Percentiles rank a stretch among this genome's conserved stretches.
phyloP scores from a whole-genome alignment of 371 early-diverging fungal species.

The Mucor velutinosus region DNA sequence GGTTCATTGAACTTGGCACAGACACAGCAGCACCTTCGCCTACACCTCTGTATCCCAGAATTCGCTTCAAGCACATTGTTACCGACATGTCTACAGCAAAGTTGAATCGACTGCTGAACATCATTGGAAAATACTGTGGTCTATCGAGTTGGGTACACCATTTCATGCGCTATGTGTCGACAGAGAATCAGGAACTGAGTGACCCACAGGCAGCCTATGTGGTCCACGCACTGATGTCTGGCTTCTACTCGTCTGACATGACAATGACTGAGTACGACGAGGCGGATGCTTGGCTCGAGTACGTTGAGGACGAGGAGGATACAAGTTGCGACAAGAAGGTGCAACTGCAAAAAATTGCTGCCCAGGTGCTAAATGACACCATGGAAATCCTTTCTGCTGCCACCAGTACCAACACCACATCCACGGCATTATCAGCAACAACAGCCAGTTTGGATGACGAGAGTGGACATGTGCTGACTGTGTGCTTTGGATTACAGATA shows the following conservation, averaged over 20 bases:
- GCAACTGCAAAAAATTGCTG: conserved; percentile 9
- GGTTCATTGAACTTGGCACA: conserved; percentile 27
- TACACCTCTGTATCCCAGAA: conserved; percentile 43
- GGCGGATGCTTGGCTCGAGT: conserved; percentile 14
- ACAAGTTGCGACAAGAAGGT: neutral
- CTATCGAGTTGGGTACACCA: conserved; percentile 44
- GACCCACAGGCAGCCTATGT: conserved; percentile 54
- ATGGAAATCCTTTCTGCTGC: conserved; percentile 19
- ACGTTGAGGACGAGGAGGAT: neutral
- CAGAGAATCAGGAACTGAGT: conserved; percentile 17
- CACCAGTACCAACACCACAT: conserved; percentile 4
- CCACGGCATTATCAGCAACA: conserved; percentile 6
- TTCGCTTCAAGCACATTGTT: conserved; percentile 47
- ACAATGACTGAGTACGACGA: neutral
- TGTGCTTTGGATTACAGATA: conserved; percentile 36
- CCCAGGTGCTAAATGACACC: conserved; percentile 24
- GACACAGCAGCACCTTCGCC: neutral
- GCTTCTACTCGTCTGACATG: conserved; percentile 3
- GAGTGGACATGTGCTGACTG: conserved; percentile 28
- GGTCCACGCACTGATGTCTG: conserved; percentile 50
- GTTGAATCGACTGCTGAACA: conserved; percentile 42
- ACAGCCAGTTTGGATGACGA: conserved; percentile 18
- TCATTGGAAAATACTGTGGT: conserved; percentile 51
- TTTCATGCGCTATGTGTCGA: conserved; percentile 44
- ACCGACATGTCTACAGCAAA: conserved; percentile 35